A percentile compares a stretch with the other conserved stretches of the same genome.
These are phyloP conservation scores for Penicillium simplicissimum DNA, from an alignment of 495 filamentous ascomycete genomes.

Conservation along the genomic window DNA sequence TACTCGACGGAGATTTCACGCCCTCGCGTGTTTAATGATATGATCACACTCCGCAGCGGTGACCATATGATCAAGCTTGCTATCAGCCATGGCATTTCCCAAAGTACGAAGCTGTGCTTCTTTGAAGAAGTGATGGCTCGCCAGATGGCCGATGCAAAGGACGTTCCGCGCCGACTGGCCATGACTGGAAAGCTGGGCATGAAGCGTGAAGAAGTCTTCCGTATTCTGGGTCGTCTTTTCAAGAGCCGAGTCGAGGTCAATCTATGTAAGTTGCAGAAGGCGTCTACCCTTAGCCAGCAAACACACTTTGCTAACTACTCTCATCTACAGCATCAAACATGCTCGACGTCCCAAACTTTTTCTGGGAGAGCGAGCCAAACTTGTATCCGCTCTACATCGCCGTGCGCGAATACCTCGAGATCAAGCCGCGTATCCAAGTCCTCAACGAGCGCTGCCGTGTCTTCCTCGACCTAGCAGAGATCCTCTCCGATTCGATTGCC, in stretches of 20 bases:
- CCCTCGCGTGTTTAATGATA: slow-evolving; percentile 95
- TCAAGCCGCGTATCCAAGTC: slow-evolving; percentile 89
- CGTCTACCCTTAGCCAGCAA: no score
- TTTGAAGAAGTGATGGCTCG: slow-evolving; percentile 96
- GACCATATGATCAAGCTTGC: slow-evolving; percentile 99
- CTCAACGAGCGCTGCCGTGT: slow-evolving; percentile 96
- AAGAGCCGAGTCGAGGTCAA: slow-evolving; percentile 96
- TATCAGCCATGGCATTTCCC: slow-evolving; percentile 95
- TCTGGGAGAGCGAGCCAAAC: slow-evolving; percentile 96
- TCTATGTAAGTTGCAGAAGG: no score
- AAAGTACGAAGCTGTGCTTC: slow-evolving; percentile 94
- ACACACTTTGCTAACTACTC: not conserved
- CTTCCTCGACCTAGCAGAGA: slow-evolving; percentile 95
- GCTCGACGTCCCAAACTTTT: slow-evolving; percentile 96
- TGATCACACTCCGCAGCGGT: slow-evolving; percentile 92
- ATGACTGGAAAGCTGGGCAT: slow-evolving; percentile 89
- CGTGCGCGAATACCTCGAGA: slow-evolving; percentile 96
- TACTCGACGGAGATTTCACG: slow-evolving; percentile 82
- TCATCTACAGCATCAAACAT: slow-evolving; percentile 78
- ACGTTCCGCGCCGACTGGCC: slow-evolving; percentile 85
- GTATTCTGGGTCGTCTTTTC: slow-evolving; percentile 86
- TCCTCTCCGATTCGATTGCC: slow-evolving; percentile 86
- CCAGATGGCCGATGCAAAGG: slow-evolving; percentile 90
- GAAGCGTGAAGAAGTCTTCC: slow-evolving; percentile 88
- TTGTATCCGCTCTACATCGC: slow-evolving; percentile 92